Conservation (phyloP, 1,284 basidiomycete species). For the Melampsora americana region DNA sequence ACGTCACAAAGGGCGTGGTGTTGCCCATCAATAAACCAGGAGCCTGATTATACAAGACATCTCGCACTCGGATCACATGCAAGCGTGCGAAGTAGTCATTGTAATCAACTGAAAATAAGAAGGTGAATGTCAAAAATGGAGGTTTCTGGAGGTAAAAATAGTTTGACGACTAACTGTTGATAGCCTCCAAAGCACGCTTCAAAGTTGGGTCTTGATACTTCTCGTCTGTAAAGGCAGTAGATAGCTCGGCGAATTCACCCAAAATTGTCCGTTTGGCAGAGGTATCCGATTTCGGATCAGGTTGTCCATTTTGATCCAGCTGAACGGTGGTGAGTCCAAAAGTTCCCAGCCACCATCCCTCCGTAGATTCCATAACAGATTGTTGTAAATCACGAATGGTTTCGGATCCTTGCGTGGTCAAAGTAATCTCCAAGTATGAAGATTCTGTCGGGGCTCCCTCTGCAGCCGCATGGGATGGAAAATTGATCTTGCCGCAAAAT, state of each 20-base stretch:
- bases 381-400: constrained; percentile 49
- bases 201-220: constrained; percentile 34
- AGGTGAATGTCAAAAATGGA: not conserved
- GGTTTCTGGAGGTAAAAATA: not conserved
- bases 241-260: constrained; percentile 40
- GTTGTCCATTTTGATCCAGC: constrained; percentile 45
- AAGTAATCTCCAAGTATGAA: constrained; percentile 44
- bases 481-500: constrained; percentile 33
- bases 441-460: constrained; percentile 9
- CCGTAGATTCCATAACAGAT: constrained; percentile 50
- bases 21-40: constrained; percentile 45
- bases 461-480: not conserved
- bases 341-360: constrained; percentile 53
- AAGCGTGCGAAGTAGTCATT: constrained; percentile 46
- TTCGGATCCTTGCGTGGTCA: constrained; percentile 46
- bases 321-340: constrained; percentile 49
- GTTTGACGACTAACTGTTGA: constrained; percentile 20
- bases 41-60: constrained; percentile 48
- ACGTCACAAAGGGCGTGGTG: constrained; percentile 43
- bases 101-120: constrained; percentile 45
- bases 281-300: constrained; percentile 11
- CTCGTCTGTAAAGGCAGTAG: constrained; percentile 20
- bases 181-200: constrained; percentile 31
- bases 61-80: constrained; percentile 49
- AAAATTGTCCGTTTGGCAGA: constrained; percentile 12